These are phyloP conservation scores for Trichoderma sp. DNA, from an alignment of 2,329 filamentous ascomycete species.

Conservation along the genomic window DNA sequence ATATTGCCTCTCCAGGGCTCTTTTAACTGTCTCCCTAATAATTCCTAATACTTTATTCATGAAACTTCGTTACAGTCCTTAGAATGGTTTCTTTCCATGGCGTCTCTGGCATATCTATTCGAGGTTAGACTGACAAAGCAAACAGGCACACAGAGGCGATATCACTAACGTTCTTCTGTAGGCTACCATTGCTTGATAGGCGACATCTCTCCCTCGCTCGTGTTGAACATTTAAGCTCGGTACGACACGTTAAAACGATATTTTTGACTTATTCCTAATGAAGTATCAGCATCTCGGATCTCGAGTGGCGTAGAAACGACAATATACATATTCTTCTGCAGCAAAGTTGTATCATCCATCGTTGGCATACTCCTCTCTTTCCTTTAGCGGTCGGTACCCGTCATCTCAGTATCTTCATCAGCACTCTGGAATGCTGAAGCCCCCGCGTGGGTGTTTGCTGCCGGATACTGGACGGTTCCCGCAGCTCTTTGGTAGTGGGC, in stretches of 20 bases:
- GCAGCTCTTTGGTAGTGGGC: not conserved
- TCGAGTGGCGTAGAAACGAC: not conserved
- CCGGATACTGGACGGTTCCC: not conserved
- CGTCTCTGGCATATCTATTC: not conserved
- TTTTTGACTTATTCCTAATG: not conserved
- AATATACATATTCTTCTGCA: not conserved
- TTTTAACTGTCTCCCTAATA: not conserved
- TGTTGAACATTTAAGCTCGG: not conserved
- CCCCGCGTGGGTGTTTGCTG: not conserved
- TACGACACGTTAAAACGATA: not conserved
- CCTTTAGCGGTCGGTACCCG: not conserved
- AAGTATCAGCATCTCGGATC: not conserved
- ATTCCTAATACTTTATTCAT: not conserved
- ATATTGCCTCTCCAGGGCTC: not conserved
- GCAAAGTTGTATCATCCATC: not conserved
- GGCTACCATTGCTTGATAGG: not conserved
- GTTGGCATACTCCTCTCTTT: not conserved
- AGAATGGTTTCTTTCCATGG: not conserved
- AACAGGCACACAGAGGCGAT: not conserved
- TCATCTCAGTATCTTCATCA: constrained; percentile 4
- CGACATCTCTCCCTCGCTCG: not conserved
- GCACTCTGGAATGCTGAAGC: not conserved
- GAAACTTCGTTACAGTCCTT: not conserved
- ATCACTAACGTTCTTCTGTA: not conserved
- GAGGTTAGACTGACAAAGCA: not conserved